Evolutionary conservation across 305 asterid species (phyloP).

Genomic region (Solanum aculeatissimum): DNA sequence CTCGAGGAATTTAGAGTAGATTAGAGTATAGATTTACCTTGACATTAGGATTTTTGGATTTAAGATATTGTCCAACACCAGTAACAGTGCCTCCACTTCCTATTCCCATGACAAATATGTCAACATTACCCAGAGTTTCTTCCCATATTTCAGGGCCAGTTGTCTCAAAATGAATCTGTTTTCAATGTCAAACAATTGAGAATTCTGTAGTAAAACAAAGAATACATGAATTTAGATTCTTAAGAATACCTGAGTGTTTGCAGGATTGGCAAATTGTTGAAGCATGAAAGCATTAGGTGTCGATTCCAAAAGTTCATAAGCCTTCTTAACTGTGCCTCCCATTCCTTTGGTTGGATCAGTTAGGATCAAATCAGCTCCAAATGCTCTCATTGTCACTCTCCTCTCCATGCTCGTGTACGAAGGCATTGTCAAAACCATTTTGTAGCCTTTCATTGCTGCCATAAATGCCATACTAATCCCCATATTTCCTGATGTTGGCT

Average conservation of each 20-base stretch:
- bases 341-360: conserved; percentile 89
- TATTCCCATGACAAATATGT: conserved; percentile 87
- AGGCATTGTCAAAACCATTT: conserved; percentile 92
- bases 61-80: conserved; percentile 87
- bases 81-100: conserved; percentile 98
- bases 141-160: conserved; percentile 99
- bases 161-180: conserved; percentile 82
- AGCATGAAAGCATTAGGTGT: conserved; percentile 80
- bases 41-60: conserved; percentile 72
- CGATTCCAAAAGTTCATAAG: conserved; percentile 62
- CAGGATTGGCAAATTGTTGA: conserved; percentile 94
- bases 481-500: conserved; percentile 97
- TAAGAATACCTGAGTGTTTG: conserved; percentile 56
- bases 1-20: neutral
- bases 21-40: conserved; percentile 33
- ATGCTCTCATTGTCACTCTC: conserved; percentile 85
- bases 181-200: neutral
- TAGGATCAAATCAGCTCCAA: conserved; percentile 82
- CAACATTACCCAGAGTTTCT: conserved; percentile 81
- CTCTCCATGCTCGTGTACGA: conserved; percentile 93
- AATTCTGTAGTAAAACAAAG: neutral
- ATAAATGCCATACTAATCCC: conserved; percentile 96
- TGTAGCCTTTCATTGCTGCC: conserved; percentile 97
- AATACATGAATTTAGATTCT: neutral
- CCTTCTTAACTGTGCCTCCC: conserved; percentile 95